phyloP scores from a whole-genome alignment of 352 stramenopile species.

The Thalassiosira gravida region DNA sequence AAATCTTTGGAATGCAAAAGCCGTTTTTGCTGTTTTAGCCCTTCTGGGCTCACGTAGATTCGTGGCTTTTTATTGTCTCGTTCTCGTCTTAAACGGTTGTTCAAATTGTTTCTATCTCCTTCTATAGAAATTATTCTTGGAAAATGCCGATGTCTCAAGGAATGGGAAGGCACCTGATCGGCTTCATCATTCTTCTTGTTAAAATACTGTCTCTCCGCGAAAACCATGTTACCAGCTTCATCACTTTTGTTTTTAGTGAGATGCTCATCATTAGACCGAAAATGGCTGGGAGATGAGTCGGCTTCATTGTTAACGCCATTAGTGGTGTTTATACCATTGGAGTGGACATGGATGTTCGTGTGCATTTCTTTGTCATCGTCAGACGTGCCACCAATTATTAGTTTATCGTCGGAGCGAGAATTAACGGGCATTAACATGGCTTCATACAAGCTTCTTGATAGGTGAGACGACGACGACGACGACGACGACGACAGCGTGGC shows the following conservation, averaged over 20 bases:
- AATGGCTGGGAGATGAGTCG: not conserved
- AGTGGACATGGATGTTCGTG: not conserved
- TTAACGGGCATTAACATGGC: constrained; percentile 7
- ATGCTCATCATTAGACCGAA: constrained; percentile 5
- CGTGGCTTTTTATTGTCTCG: constrained; percentile 18
- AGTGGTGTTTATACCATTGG: not conserved
- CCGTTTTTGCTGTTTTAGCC: constrained; percentile 22
- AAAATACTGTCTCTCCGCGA: not conserved
- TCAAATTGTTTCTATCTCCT: not conserved
- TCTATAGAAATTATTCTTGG: constrained; percentile 23
- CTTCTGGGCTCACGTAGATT: constrained; percentile 22
- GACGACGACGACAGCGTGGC: not conserved
- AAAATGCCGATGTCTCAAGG: constrained; percentile 17
- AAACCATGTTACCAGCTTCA: not conserved
- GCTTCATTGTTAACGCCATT: not conserved
- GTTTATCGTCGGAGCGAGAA: not conserved
- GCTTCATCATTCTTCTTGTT: not conserved
- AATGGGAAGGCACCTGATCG: not conserved
- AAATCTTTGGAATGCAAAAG: constrained; percentile 39
- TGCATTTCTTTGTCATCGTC: not conserved
- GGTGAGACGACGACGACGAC: too few species aligned
- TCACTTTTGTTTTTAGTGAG: not conserved
- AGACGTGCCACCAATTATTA: not conserved
- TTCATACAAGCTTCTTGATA: not conserved
- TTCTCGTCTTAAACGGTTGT: not conserved